Base-by-base conservation (phyloP, 2,329 filamentous ascomycete species). In the Ceratocystis huliohia region DNA sequence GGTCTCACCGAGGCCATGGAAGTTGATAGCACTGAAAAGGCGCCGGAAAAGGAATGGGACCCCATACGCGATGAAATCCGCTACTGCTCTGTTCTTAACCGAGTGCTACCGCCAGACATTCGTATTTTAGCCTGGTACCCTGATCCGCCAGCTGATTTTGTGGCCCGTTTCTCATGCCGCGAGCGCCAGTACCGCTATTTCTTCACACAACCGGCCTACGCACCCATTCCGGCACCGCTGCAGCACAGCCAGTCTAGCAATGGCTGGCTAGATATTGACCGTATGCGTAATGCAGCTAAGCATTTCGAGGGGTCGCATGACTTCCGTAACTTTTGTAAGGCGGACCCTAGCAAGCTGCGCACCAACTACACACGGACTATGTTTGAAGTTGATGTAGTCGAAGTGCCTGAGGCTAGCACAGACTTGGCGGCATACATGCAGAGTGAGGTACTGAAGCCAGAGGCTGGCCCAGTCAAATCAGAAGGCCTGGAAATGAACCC, bases 311-410 rank as follows among this genome's bases (percentile, higher is more conserved):
- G 94, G 5, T 75, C 86, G 64, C 90, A 97, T 75, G 94, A 99
- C 77, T 99, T 97, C 77, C 85, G 94, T 68, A 99, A 99, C 75
- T 89, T 97, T 73, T 97, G 94, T 82, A 96, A 96, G 76, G 81
- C 97, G 68, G 94, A 99, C 76, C 82, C 88, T 0, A 85, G 82
- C 71, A 97, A 97, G 79, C 90, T 96, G 76, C 89, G 96, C 71
- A 85, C 84, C 44, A 94, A 89, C 73, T 97, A 93, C 72, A 78
- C 84, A 71, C 82, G 94, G 53, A 82, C 84, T 56, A 91, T 99
- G 71, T 92, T 88, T 74, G 85, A 88, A 76, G 84, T 91, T 8
- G 85, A 88, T 71, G 88, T 99, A 69, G 85, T 90, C 68, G 82
- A 88, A 72, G 84, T 92, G 1, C 75, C 81, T 25, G 81, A 78